These are phyloP conservation scores for Clonostachys sp. DNA, from an alignment of 2,329 filamentous ascomycete genomes.

Conservation along the genomic window DNA sequence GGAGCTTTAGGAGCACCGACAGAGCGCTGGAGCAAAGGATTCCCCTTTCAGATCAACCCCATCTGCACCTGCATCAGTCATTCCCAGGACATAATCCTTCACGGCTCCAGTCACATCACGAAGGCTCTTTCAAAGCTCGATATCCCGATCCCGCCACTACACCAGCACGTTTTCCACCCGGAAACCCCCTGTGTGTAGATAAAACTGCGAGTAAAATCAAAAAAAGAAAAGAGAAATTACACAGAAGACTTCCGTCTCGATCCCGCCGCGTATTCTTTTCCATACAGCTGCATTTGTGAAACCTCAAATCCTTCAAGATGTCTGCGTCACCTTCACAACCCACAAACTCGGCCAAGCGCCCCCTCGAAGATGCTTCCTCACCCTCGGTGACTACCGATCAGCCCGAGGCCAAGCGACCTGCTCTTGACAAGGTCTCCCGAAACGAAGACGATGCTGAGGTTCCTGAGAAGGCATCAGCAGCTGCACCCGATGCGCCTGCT, in stretches of 20 bases:
- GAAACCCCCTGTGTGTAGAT: slow-evolving; percentile 83
- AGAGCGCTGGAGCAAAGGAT: slow-evolving; percentile 14
- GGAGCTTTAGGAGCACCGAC: slow-evolving; percentile 16
- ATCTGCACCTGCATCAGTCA: slow-evolving; percentile 2
- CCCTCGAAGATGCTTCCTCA: slow-evolving; percentile 93
- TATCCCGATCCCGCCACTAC: slow-evolving; percentile 48
- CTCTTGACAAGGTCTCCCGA: slow-evolving; percentile 86
- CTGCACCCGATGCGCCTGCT: slow-evolving; percentile 9
- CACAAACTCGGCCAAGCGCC: slow-evolving; percentile 79
- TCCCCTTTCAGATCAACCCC: slow-evolving; percentile 6
- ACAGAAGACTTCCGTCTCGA: neutral
- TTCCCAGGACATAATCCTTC: slow-evolving; percentile 2
- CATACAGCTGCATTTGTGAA: slow-evolving; percentile 10
- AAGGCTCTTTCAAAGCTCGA: slow-evolving; percentile 1
- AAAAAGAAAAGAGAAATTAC: slow-evolving; percentile 16
- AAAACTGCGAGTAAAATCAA: slow-evolving; percentile 37
- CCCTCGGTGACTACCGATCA: slow-evolving; percentile 88
- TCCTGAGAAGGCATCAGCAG: slow-evolving; percentile 12
- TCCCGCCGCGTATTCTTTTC: neutral
- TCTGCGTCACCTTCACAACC: slow-evolving; percentile 65
- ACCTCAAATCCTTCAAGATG: slow-evolving; percentile 46
- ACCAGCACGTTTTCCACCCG: slow-evolving; percentile 92
- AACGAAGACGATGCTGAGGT: slow-evolving; percentile 53
- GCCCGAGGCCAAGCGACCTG: slow-evolving; percentile 94
- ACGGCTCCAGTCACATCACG: slow-evolving; percentile 4